phyloP scores from a whole-genome alignment of 2,329 filamentous ascomycete species.

The Mycosphaerella arachidis region DNA sequence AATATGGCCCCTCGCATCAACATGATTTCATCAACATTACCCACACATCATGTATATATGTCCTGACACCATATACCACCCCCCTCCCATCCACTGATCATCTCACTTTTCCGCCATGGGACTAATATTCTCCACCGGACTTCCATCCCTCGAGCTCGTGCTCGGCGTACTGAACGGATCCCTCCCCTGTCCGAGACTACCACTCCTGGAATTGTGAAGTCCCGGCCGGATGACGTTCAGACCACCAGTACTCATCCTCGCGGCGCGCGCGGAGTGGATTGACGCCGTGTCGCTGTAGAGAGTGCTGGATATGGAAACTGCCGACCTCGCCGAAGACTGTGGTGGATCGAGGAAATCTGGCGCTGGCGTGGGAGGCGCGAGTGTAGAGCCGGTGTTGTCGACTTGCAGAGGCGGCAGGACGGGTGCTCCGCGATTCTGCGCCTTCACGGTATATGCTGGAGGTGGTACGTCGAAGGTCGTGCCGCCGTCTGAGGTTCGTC shows the following conservation, averaged over 20 bases:
- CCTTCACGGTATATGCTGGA: constrained; percentile 5
- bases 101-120: not conserved
- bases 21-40: not conserved
- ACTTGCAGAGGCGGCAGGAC: not conserved
- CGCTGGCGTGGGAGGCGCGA: not conserved
- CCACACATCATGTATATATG: not conserved
- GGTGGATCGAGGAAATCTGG: not conserved
- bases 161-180: constrained; percentile 1
- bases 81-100: not conserved
- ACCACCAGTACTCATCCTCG: constrained; percentile 13
- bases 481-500: constrained; percentile 6
- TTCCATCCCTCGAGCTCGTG: not conserved
- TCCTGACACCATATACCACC: not conserved
- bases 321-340: constrained; percentile 5
- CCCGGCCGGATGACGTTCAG: constrained; percentile 5
- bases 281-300: constrained; percentile 26
- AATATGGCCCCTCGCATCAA: no score
- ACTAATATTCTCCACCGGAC: not conserved
- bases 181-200: not conserved
- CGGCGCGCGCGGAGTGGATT: constrained; percentile 23
- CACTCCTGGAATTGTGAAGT: not conserved
- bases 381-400: not conserved
- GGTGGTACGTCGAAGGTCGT: constrained; percentile 8
- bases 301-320: constrained; percentile 22
- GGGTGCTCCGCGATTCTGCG: not conserved